phyloP scores from a whole-genome alignment of 306 rosid genomes.

The Spatholobus suberectus region DNA sequence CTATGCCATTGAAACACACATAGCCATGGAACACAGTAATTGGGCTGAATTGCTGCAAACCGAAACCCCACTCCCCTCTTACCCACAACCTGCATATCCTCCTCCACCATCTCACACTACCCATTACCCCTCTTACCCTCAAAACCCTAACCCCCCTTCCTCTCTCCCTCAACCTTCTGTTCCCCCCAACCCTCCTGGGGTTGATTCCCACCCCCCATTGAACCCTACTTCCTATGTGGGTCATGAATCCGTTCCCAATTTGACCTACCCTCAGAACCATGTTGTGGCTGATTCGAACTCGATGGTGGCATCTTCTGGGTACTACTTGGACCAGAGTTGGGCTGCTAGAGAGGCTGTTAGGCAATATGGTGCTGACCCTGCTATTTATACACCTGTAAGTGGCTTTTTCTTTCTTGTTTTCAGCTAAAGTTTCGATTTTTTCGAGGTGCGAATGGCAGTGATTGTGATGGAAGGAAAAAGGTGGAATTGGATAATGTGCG shows the following conservation, averaged over 20 bases:
- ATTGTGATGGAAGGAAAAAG: not conserved
- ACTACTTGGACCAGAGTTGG: constrained; percentile 40
- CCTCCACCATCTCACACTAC: constrained; percentile 8
- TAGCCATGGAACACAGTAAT: constrained; percentile 36
- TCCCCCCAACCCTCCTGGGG: constrained; percentile 45
- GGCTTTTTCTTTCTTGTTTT: not conserved
- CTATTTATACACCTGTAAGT: constrained; percentile 39
- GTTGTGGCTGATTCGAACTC: constrained; percentile 22
- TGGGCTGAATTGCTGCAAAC: constrained; percentile 32
- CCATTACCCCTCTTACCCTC: constrained; percentile 33
- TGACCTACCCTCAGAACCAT: constrained; percentile 29
- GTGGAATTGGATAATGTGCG: not conserved
- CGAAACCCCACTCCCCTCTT: not conserved
- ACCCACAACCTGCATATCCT: constrained; percentile 11
- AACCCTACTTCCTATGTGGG: not conserved
- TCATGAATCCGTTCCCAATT: constrained; percentile 32
- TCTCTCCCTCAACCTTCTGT: constrained; percentile 37
- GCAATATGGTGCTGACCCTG: constrained; percentile 44
- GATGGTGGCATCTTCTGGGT: constrained; percentile 24
- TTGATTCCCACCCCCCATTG: constrained; percentile 27
- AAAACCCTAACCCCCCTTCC: constrained; percentile 42
- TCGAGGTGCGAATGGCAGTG: not conserved
- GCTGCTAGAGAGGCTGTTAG: constrained; percentile 47
- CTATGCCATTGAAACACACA: not conserved
- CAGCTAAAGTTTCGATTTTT: not conserved